Conservation (phyloP, 768 basidiomycete species). For the Mycena maculata region DNA sequence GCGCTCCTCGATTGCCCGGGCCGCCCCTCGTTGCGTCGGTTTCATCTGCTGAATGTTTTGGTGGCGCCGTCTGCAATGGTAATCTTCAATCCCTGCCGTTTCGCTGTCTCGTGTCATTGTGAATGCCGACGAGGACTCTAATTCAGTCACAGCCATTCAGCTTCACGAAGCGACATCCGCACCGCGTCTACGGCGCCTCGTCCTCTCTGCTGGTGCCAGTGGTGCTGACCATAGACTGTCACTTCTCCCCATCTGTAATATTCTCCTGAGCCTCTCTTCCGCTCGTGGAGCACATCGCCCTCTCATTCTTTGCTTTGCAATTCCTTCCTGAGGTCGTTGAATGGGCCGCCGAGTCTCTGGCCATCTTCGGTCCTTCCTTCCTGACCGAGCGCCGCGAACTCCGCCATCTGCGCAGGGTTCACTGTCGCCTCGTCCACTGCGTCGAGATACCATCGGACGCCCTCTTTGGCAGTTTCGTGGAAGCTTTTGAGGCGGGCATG, state of each 20-base stretch:
- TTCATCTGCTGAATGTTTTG: background rate
- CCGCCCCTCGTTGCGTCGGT: background rate
- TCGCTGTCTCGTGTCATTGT: background rate
- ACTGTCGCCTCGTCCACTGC: slow-evolving; percentile 2
- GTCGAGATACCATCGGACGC: background rate
- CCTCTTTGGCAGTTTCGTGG: slow-evolving; percentile 4
- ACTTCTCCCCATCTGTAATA: background rate
- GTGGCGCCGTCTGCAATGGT: slow-evolving; percentile 3
- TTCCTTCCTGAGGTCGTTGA: background rate
- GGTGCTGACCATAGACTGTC: slow-evolving; percentile 1
- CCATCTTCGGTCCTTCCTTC: slow-evolving; percentile 3
- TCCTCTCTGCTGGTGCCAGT: background rate
- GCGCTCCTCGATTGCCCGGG: slow-evolving; percentile 2
- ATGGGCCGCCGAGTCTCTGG: background rate
- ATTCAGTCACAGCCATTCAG: too few relatives aligned
- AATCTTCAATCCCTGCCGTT: background rate
- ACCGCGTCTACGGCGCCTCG: background rate
- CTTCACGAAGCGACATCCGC: background rate
- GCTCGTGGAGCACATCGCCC: slow-evolving; percentile 5
- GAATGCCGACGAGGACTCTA: too few relatives aligned
- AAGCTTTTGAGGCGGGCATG: slow-evolving; percentile 11
- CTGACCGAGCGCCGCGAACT: slow-evolving; percentile 4
- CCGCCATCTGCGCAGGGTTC: slow-evolving; percentile 9
- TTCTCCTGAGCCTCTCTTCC: slow-evolving; percentile 10
- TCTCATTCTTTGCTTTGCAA: background rate